Conservation (phyloP, 2,329 filamentous ascomycete genomes). For the Paecilomyces sp. region DNA sequence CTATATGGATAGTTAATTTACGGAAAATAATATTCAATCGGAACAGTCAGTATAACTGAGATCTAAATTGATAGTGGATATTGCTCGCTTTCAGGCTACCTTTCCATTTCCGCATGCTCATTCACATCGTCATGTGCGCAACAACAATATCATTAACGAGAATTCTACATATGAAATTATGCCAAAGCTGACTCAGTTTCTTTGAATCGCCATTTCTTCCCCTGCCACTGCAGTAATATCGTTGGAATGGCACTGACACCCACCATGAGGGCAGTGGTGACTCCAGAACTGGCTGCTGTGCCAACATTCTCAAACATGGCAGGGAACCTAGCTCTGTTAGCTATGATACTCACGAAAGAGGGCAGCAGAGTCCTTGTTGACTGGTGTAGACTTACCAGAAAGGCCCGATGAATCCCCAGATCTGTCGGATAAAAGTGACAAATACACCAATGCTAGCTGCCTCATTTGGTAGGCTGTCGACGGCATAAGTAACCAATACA, state of each 20-base stretch:
- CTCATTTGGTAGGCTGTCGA: slow-evolving; percentile 50
- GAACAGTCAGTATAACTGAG: too few species aligned
- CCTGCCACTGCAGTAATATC: slow-evolving; percentile 17
- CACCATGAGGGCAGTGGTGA: slow-evolving; percentile 20
- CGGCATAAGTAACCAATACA: slow-evolving; percentile 52
- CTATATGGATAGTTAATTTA: too few species aligned
- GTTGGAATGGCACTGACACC: slow-evolving; percentile 22
- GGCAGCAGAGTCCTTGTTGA: not conserved
- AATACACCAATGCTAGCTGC: slow-evolving; percentile 52
- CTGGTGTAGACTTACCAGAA: slow-evolving; percentile 16
- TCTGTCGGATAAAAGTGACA: slow-evolving; percentile 50
- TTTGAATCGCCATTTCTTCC: slow-evolving; percentile 2
- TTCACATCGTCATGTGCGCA: not conserved
- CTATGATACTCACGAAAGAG: not conserved
- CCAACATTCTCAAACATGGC: slow-evolving; percentile 27
- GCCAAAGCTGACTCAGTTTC: not conserved
- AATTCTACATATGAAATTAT: not conserved
- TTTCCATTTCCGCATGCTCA: not conserved
- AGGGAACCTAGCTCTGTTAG: slow-evolving; percentile 19
- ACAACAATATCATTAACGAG: not conserved
- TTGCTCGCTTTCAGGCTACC: too few species aligned
- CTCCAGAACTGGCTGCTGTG: slow-evolving; percentile 19
- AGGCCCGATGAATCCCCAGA: slow-evolving; percentile 45
- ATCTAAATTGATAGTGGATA: too few species aligned
- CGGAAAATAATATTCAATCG: too few species aligned